phyloP scores from a whole-genome alignment of 495 filamentous ascomycete genomes.

The Sordaria brevicollis region DNA sequence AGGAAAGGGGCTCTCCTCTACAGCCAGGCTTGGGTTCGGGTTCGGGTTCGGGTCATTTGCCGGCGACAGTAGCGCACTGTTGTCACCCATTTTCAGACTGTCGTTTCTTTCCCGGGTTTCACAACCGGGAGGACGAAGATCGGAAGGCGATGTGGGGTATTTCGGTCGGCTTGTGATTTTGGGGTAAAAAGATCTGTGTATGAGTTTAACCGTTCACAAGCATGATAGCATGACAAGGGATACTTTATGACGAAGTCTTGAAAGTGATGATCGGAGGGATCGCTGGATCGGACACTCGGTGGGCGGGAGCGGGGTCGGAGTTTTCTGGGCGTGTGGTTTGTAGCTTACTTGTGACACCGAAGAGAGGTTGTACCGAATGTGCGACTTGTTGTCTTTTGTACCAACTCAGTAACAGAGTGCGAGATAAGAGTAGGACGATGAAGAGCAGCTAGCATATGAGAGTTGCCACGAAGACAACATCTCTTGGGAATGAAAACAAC shows the following conservation, averaged over 20 bases:
- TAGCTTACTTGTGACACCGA: background rate
- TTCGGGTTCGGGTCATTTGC: background rate
- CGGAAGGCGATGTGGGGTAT: background rate
- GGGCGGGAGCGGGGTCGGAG: background rate
- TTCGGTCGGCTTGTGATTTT: background rate
- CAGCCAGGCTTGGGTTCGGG: background rate
- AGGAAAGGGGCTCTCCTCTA: slow-evolving; percentile 43
- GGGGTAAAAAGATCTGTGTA: background rate
- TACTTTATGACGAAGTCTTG: background rate
- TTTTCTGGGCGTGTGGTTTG: background rate
- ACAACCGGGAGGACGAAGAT: background rate
- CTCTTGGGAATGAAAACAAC: background rate
- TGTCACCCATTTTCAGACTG: slow-evolving; percentile 14
- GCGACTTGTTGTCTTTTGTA: background rate
- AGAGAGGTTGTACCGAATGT: background rate
- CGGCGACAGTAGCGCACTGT: background rate
- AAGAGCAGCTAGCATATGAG: background rate
- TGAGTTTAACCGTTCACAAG: background rate
- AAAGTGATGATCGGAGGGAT: background rate
- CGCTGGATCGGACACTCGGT: background rate
- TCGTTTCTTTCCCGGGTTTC: background rate
- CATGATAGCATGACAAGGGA: too few relatives aligned
- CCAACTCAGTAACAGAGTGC: background rate
- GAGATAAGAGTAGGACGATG: background rate
- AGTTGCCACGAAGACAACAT: background rate